Base-by-base conservation (phyloP, 495 filamentous ascomycete species). In the Sphaerosporella brunnea region DNA sequence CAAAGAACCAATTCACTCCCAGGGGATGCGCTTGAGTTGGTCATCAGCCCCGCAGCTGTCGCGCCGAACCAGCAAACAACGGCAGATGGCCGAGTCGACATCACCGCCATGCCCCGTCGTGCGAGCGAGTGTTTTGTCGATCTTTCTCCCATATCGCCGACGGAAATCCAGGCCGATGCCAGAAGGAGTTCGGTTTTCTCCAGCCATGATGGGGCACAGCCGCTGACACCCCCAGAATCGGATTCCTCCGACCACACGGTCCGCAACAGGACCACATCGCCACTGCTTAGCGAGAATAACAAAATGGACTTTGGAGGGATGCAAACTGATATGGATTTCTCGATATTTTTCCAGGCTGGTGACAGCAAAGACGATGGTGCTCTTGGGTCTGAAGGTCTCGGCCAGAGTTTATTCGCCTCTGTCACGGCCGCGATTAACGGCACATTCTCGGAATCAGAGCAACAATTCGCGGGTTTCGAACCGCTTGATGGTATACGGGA, bases 161-260 rank as follows among this genome's bases (percentile, higher is more conserved):
- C n/a, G n/a, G n/a, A n/a, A n/a, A n/a, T n/a, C n/a, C n/a, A n/a
- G n/a, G n/a, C n/a, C n/a, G n/a, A n/a, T 26, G 40, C 21, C 10
- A 11, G 40, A 20, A 26, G 40, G 18, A 18, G 23, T 13, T 43
- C 40, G 13, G 13, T 43, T 8, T 23, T 25, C 13, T 43, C 40
- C 10, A 43, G 24, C 11, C 40, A 11, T 10, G 40, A 43, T 19
- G 40, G 9, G 23, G 18, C 26, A 8, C 20, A 43, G 30, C 43
- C 43, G 9, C 20, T 35, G 9, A 46, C 43, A 7, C 43, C 43
- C 3, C 43, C 43, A 13, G 18, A 20, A 10, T 46, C 43, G 15
- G 25, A 34, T 36, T 34, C 28, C 2, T 46, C 43, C 9, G 43
- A 46, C 9, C 43, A 44, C 11, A 21, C 21, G 5, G 2, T 19